These are phyloP conservation scores for Micractinium conductrix DNA, from an alignment of 139 green algal species.

Conservation along the genomic window DNA sequence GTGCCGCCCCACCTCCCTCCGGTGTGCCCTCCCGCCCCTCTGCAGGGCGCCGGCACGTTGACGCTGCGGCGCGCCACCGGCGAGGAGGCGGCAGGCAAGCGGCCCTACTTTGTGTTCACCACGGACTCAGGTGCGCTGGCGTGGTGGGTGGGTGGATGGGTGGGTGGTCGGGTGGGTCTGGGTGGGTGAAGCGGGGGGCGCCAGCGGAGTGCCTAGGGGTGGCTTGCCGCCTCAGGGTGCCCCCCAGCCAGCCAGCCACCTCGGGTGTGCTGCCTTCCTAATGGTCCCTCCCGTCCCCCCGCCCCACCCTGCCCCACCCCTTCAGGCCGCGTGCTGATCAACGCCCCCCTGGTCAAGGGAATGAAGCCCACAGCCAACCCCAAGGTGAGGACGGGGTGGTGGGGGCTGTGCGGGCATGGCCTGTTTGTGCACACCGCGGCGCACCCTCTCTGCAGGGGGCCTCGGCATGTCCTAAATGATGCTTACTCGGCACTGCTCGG, in stretches of 20 bases:
- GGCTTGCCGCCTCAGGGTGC: background rate
- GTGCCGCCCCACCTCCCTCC: too few relatives aligned
- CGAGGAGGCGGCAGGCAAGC: background rate
- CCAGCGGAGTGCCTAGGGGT: too few relatives aligned
- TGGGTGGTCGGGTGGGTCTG: background rate
- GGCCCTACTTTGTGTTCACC: slow-evolving; percentile 50
- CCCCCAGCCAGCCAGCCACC: background rate
- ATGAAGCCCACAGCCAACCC: slow-evolving; percentile 45
- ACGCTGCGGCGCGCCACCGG: slow-evolving; percentile 41
- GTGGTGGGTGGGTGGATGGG: background rate
- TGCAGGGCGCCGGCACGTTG: slow-evolving; percentile 42
- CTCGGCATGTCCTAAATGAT: too few relatives aligned
- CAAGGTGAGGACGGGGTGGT: too few relatives aligned
- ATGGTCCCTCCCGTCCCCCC: background rate
- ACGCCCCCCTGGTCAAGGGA: slow-evolving; percentile 22
- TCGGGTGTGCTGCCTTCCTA: too few relatives aligned
- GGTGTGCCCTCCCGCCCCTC: too few relatives aligned
- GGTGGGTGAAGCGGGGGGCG: background rate
- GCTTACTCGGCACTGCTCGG: too few relatives aligned
- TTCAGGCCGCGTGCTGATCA: slow-evolving; percentile 48
- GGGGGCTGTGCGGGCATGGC: too few relatives aligned
- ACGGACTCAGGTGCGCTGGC: too few relatives aligned
- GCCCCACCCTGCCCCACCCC: background rate
- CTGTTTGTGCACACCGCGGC: too few relatives aligned
- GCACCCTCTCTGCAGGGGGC: too few relatives aligned